Conservation (phyloP, 192 early-diverging fungal genomes). For the Coemansia sp. region DNA sequence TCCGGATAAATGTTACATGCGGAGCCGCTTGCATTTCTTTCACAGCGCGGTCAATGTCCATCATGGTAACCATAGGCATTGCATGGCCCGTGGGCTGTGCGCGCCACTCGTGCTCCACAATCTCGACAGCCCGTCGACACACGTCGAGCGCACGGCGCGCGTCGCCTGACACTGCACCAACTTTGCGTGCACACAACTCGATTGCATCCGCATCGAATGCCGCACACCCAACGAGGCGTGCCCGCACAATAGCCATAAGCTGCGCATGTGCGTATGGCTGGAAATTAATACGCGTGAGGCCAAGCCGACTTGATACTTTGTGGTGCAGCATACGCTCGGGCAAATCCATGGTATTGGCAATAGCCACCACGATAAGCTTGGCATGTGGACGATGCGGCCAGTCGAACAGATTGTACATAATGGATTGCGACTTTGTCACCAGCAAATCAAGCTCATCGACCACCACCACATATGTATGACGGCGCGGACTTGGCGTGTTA, state of each 20-base stretch:
- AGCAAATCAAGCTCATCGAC: constrained; percentile 97
- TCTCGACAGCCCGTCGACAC: constrained; percentile 76
- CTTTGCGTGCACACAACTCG: constrained; percentile 92
- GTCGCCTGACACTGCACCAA: constrained; percentile 94
- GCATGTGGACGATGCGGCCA: constrained; percentile 88
- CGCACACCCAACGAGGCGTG: constrained; percentile 70
- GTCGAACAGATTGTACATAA: constrained; percentile 99
- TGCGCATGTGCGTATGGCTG: constrained; percentile 87
- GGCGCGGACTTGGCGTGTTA: constrained; percentile 51
- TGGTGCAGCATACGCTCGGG: constrained; percentile 89
- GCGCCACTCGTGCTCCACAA: constrained; percentile 57
- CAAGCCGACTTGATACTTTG: constrained; percentile 87
- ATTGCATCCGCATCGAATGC: constrained; percentile 81
- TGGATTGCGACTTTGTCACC: constrained; percentile 84
- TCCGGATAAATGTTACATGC: constrained; percentile 68
- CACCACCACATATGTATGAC: constrained; percentile 66
- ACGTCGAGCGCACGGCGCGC: constrained; percentile 94
- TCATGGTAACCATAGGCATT: constrained; percentile 56
- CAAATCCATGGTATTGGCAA: constrained; percentile 99
- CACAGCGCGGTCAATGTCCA: constrained; percentile 74
- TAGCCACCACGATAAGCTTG: constrained; percentile 86
- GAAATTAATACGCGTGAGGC: constrained; percentile 88
- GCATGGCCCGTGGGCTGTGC: neutral
- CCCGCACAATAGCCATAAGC: constrained; percentile 81
- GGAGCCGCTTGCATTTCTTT: constrained; percentile 87